A percentile compares a stretch with the other conserved stretches of the same genome.
These are phyloP conservation scores for Jackrogersella minutella DNA, from an alignment of 495 filamentous ascomycete species.

Conservation along the genomic window DNA sequence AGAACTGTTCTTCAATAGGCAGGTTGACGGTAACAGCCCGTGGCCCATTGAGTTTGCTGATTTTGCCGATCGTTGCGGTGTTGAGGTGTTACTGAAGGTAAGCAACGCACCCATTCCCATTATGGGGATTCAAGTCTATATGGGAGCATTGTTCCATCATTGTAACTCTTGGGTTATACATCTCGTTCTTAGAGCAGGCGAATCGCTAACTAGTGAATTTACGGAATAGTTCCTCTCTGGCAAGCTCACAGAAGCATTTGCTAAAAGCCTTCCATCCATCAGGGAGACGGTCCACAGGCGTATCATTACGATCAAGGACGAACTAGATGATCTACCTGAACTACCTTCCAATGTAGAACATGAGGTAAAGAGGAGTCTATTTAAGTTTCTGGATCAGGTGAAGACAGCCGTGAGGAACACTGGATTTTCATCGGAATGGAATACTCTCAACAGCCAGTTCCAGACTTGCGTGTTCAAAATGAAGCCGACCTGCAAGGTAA, in stretches of 20 bases:
- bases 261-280: slow-evolving; percentile 62
- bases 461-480: slow-evolving; percentile 45
- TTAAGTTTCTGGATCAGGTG: slow-evolving; percentile 51
- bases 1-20: slow-evolving; percentile 63
- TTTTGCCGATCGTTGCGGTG: slow-evolving; percentile 66
- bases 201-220: slow-evolving; percentile 13
- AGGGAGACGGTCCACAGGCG: slow-evolving; percentile 63
- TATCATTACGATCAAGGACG: slow-evolving; percentile 53
- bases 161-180: background rate
- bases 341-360: slow-evolving; percentile 61
- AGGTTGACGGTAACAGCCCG: slow-evolving; percentile 16
- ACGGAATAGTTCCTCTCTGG: slow-evolving; percentile 37
- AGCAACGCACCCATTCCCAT: slow-evolving; percentile 7
- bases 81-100: slow-evolving; percentile 60
- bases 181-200: background rate
- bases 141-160: background rate
- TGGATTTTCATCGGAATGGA: slow-evolving; percentile 47
- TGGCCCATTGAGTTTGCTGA: slow-evolving; percentile 58
- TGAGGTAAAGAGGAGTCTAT: slow-evolving; percentile 54
- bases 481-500: slow-evolving; percentile 56
- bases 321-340: slow-evolving; percentile 62
- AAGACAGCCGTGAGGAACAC: slow-evolving; percentile 44
- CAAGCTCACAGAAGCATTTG: slow-evolving; percentile 41
- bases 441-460: slow-evolving; percentile 47
- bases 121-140: background rate